A percentile compares a stretch with the other conserved stretches of the same genome.
phyloP scores from a whole-genome alignment of 805 yeast genomes.

The Starmerella vitae region DNA sequence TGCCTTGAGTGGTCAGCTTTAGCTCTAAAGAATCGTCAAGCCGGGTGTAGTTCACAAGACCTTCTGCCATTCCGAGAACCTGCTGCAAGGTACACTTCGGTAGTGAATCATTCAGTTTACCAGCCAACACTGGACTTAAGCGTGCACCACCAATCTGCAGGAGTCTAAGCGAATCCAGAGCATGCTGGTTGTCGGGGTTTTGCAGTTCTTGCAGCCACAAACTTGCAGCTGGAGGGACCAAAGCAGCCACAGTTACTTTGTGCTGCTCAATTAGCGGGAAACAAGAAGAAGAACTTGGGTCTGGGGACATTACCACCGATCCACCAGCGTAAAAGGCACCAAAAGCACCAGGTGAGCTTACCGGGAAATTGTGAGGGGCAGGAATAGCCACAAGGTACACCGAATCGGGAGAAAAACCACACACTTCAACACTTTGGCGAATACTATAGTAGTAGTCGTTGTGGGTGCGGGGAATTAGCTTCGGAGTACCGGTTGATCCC shows the following conservation, averaged over 20 bases:
- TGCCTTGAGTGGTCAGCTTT: conserved; percentile 12
- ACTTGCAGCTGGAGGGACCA: conserved; percentile 16
- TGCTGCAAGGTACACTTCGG: conserved; percentile 11
- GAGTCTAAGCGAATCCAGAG: conserved; percentile 6
- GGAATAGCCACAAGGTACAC: conserved; percentile 11
- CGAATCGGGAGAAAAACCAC: conserved; percentile 4
- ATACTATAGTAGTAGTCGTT: conserved; percentile 16
- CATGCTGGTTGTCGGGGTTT: background rate
- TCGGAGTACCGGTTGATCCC: conserved; percentile 14
- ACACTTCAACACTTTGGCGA: conserved; percentile 10
- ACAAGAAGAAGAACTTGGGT: conserved; percentile 11
- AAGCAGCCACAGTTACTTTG: conserved; percentile 10
- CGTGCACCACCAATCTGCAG: conserved; percentile 15
- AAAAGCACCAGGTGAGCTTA: conserved; percentile 16
- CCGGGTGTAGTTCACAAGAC: conserved; percentile 14
- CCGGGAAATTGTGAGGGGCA: conserved; percentile 14
- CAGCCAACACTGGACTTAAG: conserved; percentile 13
- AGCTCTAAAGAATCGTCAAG: conserved; percentile 7
- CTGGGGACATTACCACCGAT: conserved; percentile 8
- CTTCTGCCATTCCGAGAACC: conserved; percentile 17
- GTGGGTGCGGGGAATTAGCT: conserved; percentile 16
- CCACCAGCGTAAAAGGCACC: conserved; percentile 13
- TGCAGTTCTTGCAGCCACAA: conserved; percentile 13
- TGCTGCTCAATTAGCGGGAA: conserved; percentile 11
- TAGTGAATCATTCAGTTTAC: conserved; percentile 5